These are phyloP conservation scores for Chaetoscypha palmicola DNA, from an alignment of 2,329 filamentous ascomycete genomes.

Conservation along the genomic window DNA sequence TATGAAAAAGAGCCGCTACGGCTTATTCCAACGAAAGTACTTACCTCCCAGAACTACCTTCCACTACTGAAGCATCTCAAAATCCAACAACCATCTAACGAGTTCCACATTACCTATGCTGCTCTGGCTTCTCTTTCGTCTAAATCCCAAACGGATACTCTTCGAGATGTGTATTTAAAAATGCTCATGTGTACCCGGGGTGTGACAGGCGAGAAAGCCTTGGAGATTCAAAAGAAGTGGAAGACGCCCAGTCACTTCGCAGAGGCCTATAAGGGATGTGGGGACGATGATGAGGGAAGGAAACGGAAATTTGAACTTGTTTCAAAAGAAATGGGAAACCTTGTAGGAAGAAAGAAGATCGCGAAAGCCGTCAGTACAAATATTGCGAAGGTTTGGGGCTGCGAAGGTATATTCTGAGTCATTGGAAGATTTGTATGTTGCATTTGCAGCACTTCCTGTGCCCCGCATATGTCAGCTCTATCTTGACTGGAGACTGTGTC, in stretches of 20 bases:
- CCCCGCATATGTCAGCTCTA: too few species aligned
- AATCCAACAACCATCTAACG: constrained; percentile 40
- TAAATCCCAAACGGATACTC: constrained; percentile 67
- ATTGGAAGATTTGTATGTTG: too few species aligned
- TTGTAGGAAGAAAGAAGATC: constrained; percentile 64
- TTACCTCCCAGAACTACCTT: constrained; percentile 60
- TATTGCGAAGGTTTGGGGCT: constrained; percentile 66
- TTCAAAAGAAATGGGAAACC: constrained; percentile 44
- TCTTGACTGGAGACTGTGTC: too few species aligned
- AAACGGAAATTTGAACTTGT: constrained; percentile 57
- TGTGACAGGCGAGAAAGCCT: constrained; percentile 68
- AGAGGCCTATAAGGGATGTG: constrained; percentile 58
- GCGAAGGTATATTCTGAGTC: background rate
- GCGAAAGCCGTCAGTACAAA: constrained; percentile 58
- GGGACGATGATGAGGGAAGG: constrained; percentile 36
- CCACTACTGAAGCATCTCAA: constrained; percentile 54
- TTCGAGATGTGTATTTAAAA: constrained; percentile 71
- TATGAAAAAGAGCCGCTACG: constrained; percentile 54
- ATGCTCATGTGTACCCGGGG: constrained; percentile 80
- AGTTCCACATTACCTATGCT: constrained; percentile 60
- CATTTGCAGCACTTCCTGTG: too few species aligned
- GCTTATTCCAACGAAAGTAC: constrained; percentile 58
- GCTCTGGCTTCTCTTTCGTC: constrained; percentile 66
- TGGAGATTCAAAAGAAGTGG: constrained; percentile 76
- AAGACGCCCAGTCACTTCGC: constrained; percentile 64